Percentiles rank a stretch among this genome's conserved stretches.
phyloP scores from a whole-genome alignment of 108 stramenopile species.

The Cyclostephanos tholiformis region DNA sequence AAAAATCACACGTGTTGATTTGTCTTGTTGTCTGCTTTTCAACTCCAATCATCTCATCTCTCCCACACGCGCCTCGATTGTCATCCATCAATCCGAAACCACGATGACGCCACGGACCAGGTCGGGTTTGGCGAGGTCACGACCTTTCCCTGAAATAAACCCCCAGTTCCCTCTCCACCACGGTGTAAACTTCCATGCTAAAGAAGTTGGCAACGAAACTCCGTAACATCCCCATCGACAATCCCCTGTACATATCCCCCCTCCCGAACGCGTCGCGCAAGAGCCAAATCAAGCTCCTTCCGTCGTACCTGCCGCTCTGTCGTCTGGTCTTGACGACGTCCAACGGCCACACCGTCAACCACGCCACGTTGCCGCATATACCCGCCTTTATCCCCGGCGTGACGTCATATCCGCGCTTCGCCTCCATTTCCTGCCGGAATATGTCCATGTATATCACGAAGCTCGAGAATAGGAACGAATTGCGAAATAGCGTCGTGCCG shows the following conservation, averaged over 20 bases:
- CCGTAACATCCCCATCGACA: conserved; percentile 70
- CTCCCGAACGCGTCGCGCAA: conserved; percentile 51
- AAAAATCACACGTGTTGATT: no score
- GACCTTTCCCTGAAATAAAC: not conserved
- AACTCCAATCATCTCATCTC: no score
- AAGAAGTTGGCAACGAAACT: conserved; percentile 73
- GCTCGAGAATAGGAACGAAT: conserved; percentile 64
- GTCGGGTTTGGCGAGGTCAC: not conserved
- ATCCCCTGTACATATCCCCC: conserved; percentile 71
- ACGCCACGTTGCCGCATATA: conserved; percentile 79
- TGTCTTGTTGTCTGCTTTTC: no score
- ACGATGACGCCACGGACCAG: no score
- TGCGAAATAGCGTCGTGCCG: conserved; percentile 70
- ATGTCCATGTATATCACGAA: conserved; percentile 84
- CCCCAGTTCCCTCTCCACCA: conserved; percentile 51
- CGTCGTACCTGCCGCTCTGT: conserved; percentile 74
- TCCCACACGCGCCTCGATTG: no score
- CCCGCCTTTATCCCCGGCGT: conserved; percentile 77
- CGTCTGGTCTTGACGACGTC: conserved; percentile 81
- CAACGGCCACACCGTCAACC: conserved; percentile 82
- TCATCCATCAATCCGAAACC: no score
- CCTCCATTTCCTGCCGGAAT: conserved; percentile 56
- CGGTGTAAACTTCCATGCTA: conserved; percentile 79
- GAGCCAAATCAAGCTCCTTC: conserved; percentile 29
- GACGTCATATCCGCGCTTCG: conserved; percentile 30